Evolutionary conservation across 2,329 filamentous ascomycete species (phyloP).

Genomic region (Sclerotinia minor): DNA sequence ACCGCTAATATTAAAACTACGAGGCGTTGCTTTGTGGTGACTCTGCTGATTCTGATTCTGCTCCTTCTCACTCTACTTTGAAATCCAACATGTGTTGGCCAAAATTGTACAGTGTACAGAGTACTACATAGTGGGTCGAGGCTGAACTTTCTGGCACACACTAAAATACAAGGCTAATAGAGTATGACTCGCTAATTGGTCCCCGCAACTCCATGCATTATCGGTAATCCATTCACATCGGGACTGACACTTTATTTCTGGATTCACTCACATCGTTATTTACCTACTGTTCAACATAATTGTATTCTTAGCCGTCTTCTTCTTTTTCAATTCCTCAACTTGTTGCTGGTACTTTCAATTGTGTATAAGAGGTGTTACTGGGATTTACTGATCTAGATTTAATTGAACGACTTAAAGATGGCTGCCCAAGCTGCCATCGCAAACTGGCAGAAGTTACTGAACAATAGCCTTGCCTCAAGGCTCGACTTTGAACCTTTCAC

Average conservation of each 20-base stretch:
- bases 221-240: conserved; percentile 4
- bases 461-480: conserved; percentile 52
- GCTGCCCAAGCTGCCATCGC: conserved; percentile 13
- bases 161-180: neutral
- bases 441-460: conserved; percentile 53
- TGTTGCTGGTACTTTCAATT: neutral
- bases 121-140: too few species aligned
- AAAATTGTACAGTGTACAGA: too few species aligned
- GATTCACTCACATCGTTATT: conserved; percentile 10
- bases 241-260: neutral
- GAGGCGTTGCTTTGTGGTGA: neutral
- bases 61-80: neutral
- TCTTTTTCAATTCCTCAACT: neutral
- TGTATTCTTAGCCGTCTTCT: neutral
- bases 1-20: neutral
- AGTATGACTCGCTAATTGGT: neutral
- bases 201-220: neutral
- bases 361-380: neutral
- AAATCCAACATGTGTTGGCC: neutral
- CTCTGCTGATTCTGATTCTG: too few species aligned
- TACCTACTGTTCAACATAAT: neutral
- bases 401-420: conserved; percentile 4
- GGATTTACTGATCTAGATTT: neutral
- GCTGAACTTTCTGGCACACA: too few species aligned
- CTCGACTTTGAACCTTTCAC: conserved; percentile 57